A percentile compares a stretch with the other conserved stretches of the same genome.
Evolutionary conservation across 208 protist genomes (phyloP).

Genomic region (Sergeia podlipaevii): DNA sequence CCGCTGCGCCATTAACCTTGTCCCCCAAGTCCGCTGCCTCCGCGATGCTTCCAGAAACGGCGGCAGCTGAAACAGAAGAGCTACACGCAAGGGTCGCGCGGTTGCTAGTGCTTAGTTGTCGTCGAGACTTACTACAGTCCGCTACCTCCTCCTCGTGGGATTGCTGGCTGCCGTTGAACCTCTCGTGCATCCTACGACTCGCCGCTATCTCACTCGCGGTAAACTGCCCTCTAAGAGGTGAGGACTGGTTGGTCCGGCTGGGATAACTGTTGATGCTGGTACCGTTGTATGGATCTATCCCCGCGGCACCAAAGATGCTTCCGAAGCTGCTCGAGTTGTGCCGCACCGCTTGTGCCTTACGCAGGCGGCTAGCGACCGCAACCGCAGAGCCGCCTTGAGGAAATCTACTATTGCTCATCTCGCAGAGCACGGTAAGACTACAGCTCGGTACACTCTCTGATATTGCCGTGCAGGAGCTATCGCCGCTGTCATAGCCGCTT

Average conservation of each 20-base stretch:
- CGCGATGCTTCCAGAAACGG: too few species aligned
- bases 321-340: constrained; percentile 28
- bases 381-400: not conserved
- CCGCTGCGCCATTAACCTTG: not conserved
- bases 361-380: not conserved
- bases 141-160: too few species aligned
- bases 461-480: constrained; percentile 34
- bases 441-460: constrained; percentile 75
- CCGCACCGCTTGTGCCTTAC: constrained; percentile 1
- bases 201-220: too few species aligned
- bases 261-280: constrained; percentile 10
- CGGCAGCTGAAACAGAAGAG: too few species aligned
- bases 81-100: too few species aligned
- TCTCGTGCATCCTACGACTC: too few species aligned
- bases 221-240: too few species aligned
- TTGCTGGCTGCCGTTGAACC: too few species aligned
- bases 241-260: too few species aligned
- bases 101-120: too few species aligned
- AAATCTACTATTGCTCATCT: constrained; percentile 7
- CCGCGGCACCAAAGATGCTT: constrained; percentile 35
- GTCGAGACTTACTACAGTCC: too few species aligned
- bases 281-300: constrained; percentile 38
- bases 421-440: constrained; percentile 48
- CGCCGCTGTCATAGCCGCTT: not conserved
- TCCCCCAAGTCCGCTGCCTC: too few species aligned